Evolutionary conservation across 1,139 yeast genomes (phyloP), one percentile per base, ranked within the genome.

Genomic region (Blastobotrys serpentis): DNA sequence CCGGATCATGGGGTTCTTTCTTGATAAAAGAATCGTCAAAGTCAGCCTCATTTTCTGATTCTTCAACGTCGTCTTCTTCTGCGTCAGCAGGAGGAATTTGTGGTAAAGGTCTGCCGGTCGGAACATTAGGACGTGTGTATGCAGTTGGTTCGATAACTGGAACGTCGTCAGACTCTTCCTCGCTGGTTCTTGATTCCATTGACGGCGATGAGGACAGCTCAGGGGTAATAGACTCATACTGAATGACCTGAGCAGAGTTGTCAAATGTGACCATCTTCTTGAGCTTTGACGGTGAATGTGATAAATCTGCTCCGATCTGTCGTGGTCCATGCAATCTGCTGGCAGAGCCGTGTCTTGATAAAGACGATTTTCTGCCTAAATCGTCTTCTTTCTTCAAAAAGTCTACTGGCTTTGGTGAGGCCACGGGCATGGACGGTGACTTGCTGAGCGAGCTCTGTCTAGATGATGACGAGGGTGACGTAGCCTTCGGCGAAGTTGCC

Each of bases 221-320:
- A 1, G 74, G 73, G 1, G 73, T 69, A 23, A 59, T 54, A 19
- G 68, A 62, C 39, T 72, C 75, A 55, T 72, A 75, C 52, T 73
- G 74, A 37, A 75, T 63, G 8, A 74, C 68, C 54, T 74, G 66
- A 42, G 66, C 69, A 1, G 65, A 57, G 30, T 59, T 56, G 52
- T 66, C 68, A 47, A 67, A 67, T 1, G 65, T 66, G 21, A 67
- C 71, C 10, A 60, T 58, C 51, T 67, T 67, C 48, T 60, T 62
- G 17, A 55, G 52, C 42, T 51, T 53, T 8, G 59, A 45, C 14
- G 59, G 57, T 19, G 52, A 44, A 14, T 43, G 34, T 18, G 50
- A 30, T 22, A 51, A 43, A 32, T 52, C 48, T 11, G 53, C 53
- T 21, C 48, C 43, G 16, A 49, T 53, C 21, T 55, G 50, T 14